Conservation (phyloP, 805 yeast genomes). For the Jamesozyma lodderae region DNA sequence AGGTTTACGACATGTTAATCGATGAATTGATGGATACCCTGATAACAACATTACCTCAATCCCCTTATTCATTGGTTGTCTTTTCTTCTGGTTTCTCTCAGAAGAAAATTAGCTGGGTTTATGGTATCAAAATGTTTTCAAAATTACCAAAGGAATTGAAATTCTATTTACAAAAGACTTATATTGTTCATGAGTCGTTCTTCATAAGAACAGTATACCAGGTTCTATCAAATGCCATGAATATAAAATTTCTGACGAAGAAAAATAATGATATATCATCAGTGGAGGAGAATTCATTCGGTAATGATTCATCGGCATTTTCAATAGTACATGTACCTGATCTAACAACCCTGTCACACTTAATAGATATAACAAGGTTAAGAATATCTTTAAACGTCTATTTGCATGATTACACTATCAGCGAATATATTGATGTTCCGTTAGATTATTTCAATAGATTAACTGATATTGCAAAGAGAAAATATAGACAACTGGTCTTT, state of each 20-base stretch:
- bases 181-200: constrained; percentile 88
- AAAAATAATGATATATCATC: constrained; percentile 9
- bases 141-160: constrained; percentile 49
- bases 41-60: constrained; percentile 48
- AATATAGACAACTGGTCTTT: constrained; percentile 35
- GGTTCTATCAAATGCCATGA: constrained; percentile 53
- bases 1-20: constrained; percentile 31
- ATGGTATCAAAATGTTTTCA: constrained; percentile 54
- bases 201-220: constrained; percentile 70
- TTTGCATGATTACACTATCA: constrained; percentile 50
- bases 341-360: constrained; percentile 45
- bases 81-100: constrained; percentile 73
- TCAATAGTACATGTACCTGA: constrained; percentile 36
- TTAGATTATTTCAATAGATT: constrained; percentile 26
- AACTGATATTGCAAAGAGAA: constrained; percentile 23
- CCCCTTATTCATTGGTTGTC: constrained; percentile 58
- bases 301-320: constrained; percentile 7
- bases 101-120: constrained; percentile 47
- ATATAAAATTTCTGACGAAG: constrained; percentile 35
- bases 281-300: constrained; percentile 8
- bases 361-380: constrained; percentile 65
- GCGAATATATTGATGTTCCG: constrained; percentile 43
- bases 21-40: constrained; percentile 51
- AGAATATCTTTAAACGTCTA: constrained; percentile 72
- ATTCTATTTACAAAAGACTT: constrained; percentile 49